Base-by-base conservation (phyloP, 164 flowering plant genomes). In the Annona cherimola region DNA sequence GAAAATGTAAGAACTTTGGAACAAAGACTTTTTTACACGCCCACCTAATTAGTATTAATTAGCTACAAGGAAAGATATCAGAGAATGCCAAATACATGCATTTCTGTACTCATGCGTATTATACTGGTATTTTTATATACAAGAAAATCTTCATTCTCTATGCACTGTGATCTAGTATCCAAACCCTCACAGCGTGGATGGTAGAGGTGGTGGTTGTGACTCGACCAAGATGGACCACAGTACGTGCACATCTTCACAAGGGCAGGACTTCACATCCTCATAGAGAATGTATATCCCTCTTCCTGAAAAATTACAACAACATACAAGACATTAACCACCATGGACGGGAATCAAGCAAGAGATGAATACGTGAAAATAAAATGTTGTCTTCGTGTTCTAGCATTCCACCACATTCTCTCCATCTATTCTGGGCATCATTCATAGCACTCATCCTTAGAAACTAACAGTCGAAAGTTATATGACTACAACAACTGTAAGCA, bases 141-240 rank as follows among this genome's bases (percentile, higher is more conserved):
- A 71, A 45, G 54, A 35, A 42, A 63, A 18, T 26, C 7, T 55
- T 43, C 66, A 43, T 11, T 5, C 14, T 50, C 66, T 3, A 59
- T 18, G 60, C 40, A 44, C 64, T n/a, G 66, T 61, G 39, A 43
- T 46, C 70, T 63, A 63, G 35, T 26, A 26, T 26, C 35, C 35
- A 69, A 68, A n/a, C 18, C 59, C 59, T 81, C 83, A 83, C 62
- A 73, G 78, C 68, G 80, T 79, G 45, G 82, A 71, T 71, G 88
- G 85, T 76, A 83, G 69, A 67, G 88, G 45, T 57, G 85, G 83
- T 68, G 88, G 45, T 54, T 88, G 85, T 5, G 98, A 88, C 63
- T 95, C 96, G 77, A 95, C 98, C 5, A 95, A 84, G 76, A 95
- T 93, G 1, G 98, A 91, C 99, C 99, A 95, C 45, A 95, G 83